phyloP scores from a whole-genome alignment of 2,329 filamentous ascomycete genomes.

The Monosporascus sp. region DNA sequence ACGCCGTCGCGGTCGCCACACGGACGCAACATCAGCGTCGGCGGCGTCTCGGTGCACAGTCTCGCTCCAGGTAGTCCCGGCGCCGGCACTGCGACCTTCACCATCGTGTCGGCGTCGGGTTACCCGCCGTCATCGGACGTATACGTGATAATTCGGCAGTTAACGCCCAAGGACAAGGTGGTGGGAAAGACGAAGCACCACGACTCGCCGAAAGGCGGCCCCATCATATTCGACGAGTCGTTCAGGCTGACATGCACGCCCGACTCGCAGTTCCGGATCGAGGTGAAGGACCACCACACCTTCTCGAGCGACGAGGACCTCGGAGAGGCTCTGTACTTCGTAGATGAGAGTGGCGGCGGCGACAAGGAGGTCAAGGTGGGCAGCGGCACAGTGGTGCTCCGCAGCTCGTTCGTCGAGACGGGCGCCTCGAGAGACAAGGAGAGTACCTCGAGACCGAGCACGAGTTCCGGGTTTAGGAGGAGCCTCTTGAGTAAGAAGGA shows the following conservation, averaged over 20 bases:
- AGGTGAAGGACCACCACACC: slow-evolving; percentile 78
- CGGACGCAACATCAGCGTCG: slow-evolving; percentile 52
- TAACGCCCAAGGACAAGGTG: slow-evolving; percentile 67
- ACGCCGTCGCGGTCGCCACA: slow-evolving; percentile 30
- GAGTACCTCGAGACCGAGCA: slow-evolving; percentile 13
- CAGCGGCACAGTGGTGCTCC: slow-evolving; percentile 64
- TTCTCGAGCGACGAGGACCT: slow-evolving; percentile 81
- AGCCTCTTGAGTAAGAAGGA: slow-evolving; percentile 25
- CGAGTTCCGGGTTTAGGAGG: slow-evolving; percentile 15
- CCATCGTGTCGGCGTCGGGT: slow-evolving; percentile 70
- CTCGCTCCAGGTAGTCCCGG: slow-evolving; percentile 57
- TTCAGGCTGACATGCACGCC: slow-evolving; percentile 75
- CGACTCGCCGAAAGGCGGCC: slow-evolving; percentile 60
- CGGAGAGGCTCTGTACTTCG: slow-evolving; percentile 82
- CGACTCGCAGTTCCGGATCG: slow-evolving; percentile 80
- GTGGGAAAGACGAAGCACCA: slow-evolving; percentile 90
- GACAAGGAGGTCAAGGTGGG: slow-evolving; percentile 76
- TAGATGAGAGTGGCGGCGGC: slow-evolving; percentile 71
- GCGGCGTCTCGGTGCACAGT: slow-evolving; percentile 63
- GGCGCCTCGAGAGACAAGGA: slow-evolving; percentile 6
- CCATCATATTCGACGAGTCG: slow-evolving; percentile 68
- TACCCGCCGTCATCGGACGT: slow-evolving; percentile 74
- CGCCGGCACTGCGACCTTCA: slow-evolving; percentile 73
- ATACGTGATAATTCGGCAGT: slow-evolving; percentile 68
- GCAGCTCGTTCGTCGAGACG: slow-evolving; percentile 64